Evolutionary conservation across 495 filamentous ascomycete species (phyloP).

Genomic region (Staphylotrichum longicolle): DNA sequence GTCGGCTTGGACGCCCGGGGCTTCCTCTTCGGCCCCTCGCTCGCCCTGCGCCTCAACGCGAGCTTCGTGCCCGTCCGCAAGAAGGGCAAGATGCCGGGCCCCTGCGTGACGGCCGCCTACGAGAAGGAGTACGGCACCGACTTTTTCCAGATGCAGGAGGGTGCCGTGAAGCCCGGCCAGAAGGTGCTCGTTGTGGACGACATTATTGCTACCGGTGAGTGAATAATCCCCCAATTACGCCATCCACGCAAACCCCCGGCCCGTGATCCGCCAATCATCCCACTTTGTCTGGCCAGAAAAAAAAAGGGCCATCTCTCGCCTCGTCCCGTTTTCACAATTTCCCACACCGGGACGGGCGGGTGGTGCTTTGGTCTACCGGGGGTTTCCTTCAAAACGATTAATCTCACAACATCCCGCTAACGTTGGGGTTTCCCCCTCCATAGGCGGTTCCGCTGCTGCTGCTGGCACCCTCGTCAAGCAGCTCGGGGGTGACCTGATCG

Average conservation of each 20-base stretch:
- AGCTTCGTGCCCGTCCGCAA: conserved; percentile 94
- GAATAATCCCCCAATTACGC: conserved; percentile 16
- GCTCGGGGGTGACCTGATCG: conserved; percentile 78
- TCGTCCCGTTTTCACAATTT: conserved; percentile 8
- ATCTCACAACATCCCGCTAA: conserved; percentile 3
- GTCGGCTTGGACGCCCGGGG: conserved; percentile 92
- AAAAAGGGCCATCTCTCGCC: neutral
- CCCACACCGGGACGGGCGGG: too few relatives aligned
- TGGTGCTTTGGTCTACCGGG: neutral
- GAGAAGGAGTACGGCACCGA: conserved; percentile 97
- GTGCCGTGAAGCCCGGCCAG: conserved; percentile 80
- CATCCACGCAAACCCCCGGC: conserved; percentile 18
- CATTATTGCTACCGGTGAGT: conserved; percentile 94
- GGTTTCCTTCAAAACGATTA: neutral
- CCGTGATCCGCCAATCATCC: conserved; percentile 12
- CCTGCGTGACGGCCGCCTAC: conserved; percentile 75
- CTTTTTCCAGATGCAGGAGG: conserved; percentile 91
- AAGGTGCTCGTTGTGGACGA: conserved; percentile 92
- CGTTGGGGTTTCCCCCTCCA: neutral
- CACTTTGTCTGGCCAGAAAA: neutral
- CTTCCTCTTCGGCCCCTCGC: conserved; percentile 89
- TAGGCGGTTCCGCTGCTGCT: conserved; percentile 88
- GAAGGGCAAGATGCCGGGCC: conserved; percentile 92
- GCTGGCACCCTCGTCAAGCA: conserved; percentile 81
- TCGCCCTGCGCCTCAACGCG: conserved; percentile 83